Percentiles rank a stretch among this genome's conserved stretches.
Conservation (phyloP, 768 basidiomycete species). For the Candolleomyces aberdarensis region DNA sequence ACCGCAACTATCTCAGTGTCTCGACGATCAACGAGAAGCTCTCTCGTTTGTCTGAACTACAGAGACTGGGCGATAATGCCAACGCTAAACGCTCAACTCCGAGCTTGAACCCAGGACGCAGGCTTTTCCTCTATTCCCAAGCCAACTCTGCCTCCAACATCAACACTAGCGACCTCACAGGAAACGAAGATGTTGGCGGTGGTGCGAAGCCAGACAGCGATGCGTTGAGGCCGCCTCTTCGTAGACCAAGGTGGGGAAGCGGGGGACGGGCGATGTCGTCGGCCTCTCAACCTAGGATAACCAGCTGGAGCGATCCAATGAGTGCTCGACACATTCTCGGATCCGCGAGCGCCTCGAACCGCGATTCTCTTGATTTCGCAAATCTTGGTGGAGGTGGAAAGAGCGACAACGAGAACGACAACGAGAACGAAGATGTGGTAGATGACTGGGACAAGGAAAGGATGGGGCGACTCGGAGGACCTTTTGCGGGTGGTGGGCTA, state of each 20-base stretch:
- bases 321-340: slow-evolving; percentile 15
- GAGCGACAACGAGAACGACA: neutral
- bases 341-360: neutral
- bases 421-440: neutral
- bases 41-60: slow-evolving; percentile 3
- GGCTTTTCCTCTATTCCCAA: neutral
- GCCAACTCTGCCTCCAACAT: neutral
- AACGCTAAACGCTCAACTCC: too few relatives aligned
- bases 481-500: neutral
- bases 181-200: too few relatives aligned
- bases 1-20: slow-evolving; percentile 12
- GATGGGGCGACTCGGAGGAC: neutral
- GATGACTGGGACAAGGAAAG: neutral
- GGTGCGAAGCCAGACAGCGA: too few relatives aligned
- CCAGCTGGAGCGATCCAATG: slow-evolving; percentile 24
- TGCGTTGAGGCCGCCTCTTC: too few relatives aligned
- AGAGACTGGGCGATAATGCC: neutral
- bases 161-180: neutral
- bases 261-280: neutral
- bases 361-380: neutral
- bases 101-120: neutral
- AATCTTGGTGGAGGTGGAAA: neutral
- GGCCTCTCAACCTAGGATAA: slow-evolving; percentile 6
- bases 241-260: too few relatives aligned
- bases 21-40: slow-evolving; percentile 8